These are phyloP conservation scores for Orbilia blumenaviensis DNA, from an alignment of 2,329 filamentous ascomycete species.

Conservation along the genomic window DNA sequence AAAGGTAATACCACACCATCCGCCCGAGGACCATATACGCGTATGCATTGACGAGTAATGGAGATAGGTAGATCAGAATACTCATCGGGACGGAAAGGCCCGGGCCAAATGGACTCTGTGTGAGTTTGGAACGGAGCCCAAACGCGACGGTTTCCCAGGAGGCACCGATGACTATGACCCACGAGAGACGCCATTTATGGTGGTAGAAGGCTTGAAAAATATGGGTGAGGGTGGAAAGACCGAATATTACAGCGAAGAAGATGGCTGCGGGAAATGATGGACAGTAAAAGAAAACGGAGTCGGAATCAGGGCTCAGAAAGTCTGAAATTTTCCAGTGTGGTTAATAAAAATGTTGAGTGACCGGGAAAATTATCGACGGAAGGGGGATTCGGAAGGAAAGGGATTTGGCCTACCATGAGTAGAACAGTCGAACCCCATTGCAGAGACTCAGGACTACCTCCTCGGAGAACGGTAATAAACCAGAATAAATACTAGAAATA, in stretches of 20 bases:
- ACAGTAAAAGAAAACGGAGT: slow-evolving; percentile 59
- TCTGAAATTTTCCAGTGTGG: neutral
- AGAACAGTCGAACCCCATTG: slow-evolving; percentile 40
- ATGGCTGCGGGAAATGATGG: slow-evolving; percentile 61
- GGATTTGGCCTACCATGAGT: slow-evolving; percentile 23
- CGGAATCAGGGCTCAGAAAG: slow-evolving; percentile 38
- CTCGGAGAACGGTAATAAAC: neutral
- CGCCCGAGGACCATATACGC: slow-evolving; percentile 60
- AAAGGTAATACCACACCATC: slow-evolving; percentile 60
- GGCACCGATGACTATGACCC: slow-evolving; percentile 63
- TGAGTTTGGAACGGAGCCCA: slow-evolving; percentile 61
- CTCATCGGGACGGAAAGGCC: slow-evolving; percentile 59
- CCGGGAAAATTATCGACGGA: neutral
- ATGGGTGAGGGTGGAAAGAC: slow-evolving; percentile 59
- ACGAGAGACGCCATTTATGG: slow-evolving; percentile 61
- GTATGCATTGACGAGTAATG: slow-evolving; percentile 60
- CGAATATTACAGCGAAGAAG: slow-evolving; percentile 60
- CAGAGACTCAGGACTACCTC: neutral
- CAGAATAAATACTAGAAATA: neutral
- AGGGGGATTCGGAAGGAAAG: neutral
- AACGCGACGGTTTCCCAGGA: slow-evolving; percentile 63
- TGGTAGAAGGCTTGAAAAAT: slow-evolving; percentile 60
- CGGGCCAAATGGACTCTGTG: slow-evolving; percentile 61
- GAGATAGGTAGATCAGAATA: slow-evolving; percentile 62
- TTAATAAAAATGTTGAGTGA: neutral